Evolutionary conservation across 768 basidiomycete genomes (phyloP), one percentile per base, ranked within the genome.

Genomic region (Hygrophorus pudorinus): DNA sequence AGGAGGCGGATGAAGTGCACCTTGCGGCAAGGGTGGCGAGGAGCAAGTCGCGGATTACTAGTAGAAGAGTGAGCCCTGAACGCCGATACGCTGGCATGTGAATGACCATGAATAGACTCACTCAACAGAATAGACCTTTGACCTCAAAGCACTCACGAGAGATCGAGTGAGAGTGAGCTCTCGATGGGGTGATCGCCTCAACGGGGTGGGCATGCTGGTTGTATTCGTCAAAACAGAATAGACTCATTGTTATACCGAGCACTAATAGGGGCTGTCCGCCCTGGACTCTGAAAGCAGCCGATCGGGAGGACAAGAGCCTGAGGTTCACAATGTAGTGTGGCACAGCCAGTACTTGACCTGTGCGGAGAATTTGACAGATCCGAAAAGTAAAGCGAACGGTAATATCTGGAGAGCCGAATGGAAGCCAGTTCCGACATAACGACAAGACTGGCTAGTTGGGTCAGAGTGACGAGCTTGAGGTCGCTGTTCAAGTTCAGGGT

Each of bases 1-100:
- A 86, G 72, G 18, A 58, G 55, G 47, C 70, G 70, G 42, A 85
- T 76, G 48, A 72, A 69, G 51, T 80, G 79, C 8, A 58, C 39
- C 3, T 56, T 62, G 41, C n/a, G 46, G 42, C 36, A 50, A 39
- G 34, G 51, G 31, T 34, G 41, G 42, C 54, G 47, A 32, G 41
- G 36, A 16, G 59, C 32, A 20, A 17, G 4, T n/a, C 17, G 24
- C 7, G 24, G 3, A 24, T 24, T 24, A 24, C 24, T 24, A 37
- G 10, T 18, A 20, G 42, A 17, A 24, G n/a, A n/a, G 34, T 27
- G 34, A 9, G 8, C 4, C 12, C 32, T 28, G 44, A 45, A 20
- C 12, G 42, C 30, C 21, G 53, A 13, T 42, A 48, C 55, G 47
- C 12, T 36, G 5, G 31, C 14, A 37, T 13, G 27, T 30, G 31